These are phyloP conservation scores for Myrmaecium sp. DNA, from an alignment of 2,329 filamentous ascomycete species.

Conservation along the genomic window DNA sequence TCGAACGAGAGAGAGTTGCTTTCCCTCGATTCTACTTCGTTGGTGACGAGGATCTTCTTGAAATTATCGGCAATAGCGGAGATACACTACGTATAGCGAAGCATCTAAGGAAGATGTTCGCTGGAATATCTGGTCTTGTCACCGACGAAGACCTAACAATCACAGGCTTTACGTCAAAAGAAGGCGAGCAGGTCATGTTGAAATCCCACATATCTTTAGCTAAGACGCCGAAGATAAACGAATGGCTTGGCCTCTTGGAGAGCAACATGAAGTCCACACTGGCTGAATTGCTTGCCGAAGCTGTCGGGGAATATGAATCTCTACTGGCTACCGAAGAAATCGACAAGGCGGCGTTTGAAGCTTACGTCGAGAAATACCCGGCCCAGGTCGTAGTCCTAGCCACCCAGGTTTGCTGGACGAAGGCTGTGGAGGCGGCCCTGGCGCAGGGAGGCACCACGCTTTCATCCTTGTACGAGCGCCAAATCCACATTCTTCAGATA, in stretches of 20 bases:
- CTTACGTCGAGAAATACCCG: conserved; percentile 72
- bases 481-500: conserved; percentile 69
- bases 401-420: conserved; percentile 87
- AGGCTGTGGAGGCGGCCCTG: conserved; percentile 63
- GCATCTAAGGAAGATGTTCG: conserved; percentile 99
- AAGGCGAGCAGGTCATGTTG: conserved; percentile 73
- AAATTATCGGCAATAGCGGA: conserved; percentile 99
- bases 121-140: conserved; percentile 73
- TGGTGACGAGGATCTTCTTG: conserved; percentile 90
- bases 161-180: conserved; percentile 83
- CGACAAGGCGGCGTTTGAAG: conserved; percentile 51
- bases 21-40: conserved; percentile 99
- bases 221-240: conserved; percentile 93
- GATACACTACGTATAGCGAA: conserved; percentile 93
- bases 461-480: conserved; percentile 56
- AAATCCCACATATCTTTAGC: conserved; percentile 84
- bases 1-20: conserved; percentile 91
- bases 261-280: conserved; percentile 86
- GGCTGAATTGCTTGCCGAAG: conserved; percentile 77
- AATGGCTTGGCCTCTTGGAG: conserved; percentile 92
- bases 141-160: conserved; percentile 88
- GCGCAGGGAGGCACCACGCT: conserved; percentile 54
- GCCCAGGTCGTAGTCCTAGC: conserved; percentile 92
- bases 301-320: conserved; percentile 63
- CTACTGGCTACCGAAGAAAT: conserved; percentile 59